Conservation (phyloP, 75 land plant species). For the Larix kaempferi region DNA sequence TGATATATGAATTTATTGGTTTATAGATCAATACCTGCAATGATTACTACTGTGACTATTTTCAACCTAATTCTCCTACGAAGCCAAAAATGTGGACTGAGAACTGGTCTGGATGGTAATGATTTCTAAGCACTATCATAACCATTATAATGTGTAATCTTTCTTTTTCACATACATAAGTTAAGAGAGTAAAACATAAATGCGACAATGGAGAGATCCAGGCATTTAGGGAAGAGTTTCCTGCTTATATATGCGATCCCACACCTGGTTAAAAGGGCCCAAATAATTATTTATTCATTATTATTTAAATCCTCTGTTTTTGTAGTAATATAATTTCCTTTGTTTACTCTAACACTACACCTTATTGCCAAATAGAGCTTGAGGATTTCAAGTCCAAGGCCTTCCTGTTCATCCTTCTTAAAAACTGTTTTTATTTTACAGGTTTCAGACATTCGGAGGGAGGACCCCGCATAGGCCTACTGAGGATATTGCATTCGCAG, state of each 20-base stretch:
- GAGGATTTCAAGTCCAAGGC: background rate
- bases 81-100: conserved; percentile 92
- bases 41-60: conserved; percentile 66
- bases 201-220: background rate
- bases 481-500: conserved; percentile 94
- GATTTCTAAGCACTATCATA: background rate
- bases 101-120: conserved; percentile 87
- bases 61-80: conserved; percentile 36
- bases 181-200: background rate
- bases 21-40: conserved; percentile 61
- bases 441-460: conserved; percentile 83
- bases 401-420: background rate
- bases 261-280: background rate
- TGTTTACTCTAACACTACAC: background rate
- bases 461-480: conserved; percentile 76
- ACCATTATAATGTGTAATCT: background rate
- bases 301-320: background rate
- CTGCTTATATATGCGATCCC: no score
- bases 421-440: conserved; percentile 2
- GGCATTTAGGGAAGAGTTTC: no score
- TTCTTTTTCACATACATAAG: background rate
- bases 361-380: background rate
- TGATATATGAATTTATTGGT: background rate
- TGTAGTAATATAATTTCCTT: background rate
- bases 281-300: background rate